A percentile compares a stretch with the other conserved stretches of the same genome.
phyloP scores from a whole-genome alignment of 139 green algal species.

The Micractinium sp. region DNA sequence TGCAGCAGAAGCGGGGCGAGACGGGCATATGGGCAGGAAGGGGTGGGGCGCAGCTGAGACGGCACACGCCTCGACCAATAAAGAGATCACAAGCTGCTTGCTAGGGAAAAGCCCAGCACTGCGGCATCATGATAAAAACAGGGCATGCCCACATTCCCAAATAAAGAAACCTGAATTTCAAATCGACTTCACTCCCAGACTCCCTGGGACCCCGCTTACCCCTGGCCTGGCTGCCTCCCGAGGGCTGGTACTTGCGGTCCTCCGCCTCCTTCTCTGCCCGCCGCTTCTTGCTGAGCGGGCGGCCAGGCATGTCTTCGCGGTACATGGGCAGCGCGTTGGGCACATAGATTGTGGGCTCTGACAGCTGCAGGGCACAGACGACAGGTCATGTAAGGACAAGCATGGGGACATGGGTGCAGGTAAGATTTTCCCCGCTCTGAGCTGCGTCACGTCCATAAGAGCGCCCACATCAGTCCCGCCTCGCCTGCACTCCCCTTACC shows the following conservation, averaged over 20 bases:
- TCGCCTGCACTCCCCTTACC: too few relatives aligned
- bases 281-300: conserved; percentile 37
- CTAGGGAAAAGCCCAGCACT: too few relatives aligned
- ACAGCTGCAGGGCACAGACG: conserved; percentile 35
- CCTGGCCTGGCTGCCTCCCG: neutral
- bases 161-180: too few relatives aligned
- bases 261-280: conserved; percentile 43
- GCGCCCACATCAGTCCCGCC: too few relatives aligned
- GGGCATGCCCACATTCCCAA: neutral
- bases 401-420: too few relatives aligned
- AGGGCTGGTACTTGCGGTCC: conserved; percentile 53
- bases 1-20: conserved; percentile 4
- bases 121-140: neutral
- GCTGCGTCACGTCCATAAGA: too few relatives aligned
- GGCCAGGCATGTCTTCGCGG: conserved; percentile 55
- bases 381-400: neutral
- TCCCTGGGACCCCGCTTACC: too few relatives aligned
- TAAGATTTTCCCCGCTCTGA: too few relatives aligned
- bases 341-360: conserved; percentile 78
- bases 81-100: too few relatives aligned
- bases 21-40: neutral
- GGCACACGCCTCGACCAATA: too few relatives aligned
- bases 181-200: too few relatives aligned
- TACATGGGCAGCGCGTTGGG: conserved; percentile 90
- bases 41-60: neutral